Conservation (phyloP, 305 asterid species). For the Solanum chacoense region DNA sequence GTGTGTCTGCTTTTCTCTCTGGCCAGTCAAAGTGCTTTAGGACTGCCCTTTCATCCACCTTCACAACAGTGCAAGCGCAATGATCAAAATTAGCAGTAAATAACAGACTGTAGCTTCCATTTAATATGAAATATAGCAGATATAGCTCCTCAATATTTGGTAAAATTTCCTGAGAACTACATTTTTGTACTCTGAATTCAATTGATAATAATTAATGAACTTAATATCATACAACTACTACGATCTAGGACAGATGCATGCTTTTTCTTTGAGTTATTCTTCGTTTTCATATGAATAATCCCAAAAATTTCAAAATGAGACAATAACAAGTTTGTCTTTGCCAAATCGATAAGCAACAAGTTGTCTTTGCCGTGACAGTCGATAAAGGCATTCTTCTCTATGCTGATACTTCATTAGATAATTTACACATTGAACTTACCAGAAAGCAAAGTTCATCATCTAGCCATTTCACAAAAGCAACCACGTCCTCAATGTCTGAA, state of each 20-base stretch:
- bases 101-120: background rate
- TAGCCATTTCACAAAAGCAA: slow-evolving; percentile 88
- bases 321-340: background rate
- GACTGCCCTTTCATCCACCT: slow-evolving; percentile 98
- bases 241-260: background rate
- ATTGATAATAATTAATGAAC: background rate
- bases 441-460: slow-evolving; percentile 94
- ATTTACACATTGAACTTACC: slow-evolving; percentile 25
- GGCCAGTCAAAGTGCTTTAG: slow-evolving; percentile 97
- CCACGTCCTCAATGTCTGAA: slow-evolving; percentile 68
- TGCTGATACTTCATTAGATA: background rate
- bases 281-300: background rate
- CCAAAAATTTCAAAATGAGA: background rate
- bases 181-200: background rate
- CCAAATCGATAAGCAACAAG: too few relatives aligned
- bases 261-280: background rate
- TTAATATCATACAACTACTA: background rate
- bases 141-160: background rate
- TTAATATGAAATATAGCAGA: background rate
- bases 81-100: slow-evolving; percentile 1
- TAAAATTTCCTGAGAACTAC: background rate
- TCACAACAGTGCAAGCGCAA: slow-evolving; percentile 4
- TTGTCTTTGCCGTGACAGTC: background rate
- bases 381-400: background rate
- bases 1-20: slow-evolving; percentile 84